Percentiles rank a stretch among this genome's conserved stretches.
Conservation (phyloP, 2,329 filamentous ascomycete genomes). For the Pseudogymnoascus sp. region DNA sequence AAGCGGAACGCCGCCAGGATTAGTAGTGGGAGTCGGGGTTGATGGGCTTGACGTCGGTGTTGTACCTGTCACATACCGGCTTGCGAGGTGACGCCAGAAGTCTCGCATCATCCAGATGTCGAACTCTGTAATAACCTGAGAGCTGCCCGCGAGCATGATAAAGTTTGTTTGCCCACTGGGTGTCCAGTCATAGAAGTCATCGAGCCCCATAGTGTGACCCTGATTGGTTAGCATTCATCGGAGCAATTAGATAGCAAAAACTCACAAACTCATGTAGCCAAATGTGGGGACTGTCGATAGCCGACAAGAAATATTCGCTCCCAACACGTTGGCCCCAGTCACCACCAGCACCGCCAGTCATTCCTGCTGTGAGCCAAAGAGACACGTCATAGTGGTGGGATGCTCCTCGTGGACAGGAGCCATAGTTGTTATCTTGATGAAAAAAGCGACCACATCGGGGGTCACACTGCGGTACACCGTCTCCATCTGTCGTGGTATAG, state of each 20-base stretch:
- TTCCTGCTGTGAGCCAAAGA: conserved; percentile 41
- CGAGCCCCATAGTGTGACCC: conserved; percentile 38
- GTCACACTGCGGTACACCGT: conserved; percentile 36
- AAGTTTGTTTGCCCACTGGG: conserved; percentile 36
- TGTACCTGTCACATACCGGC: too few species aligned
- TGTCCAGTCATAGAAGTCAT: conserved; percentile 38
- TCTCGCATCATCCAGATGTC: conserved; percentile 43
- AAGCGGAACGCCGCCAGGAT: too few species aligned
- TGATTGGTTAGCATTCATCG: neutral
- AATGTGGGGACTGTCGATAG: conserved; percentile 37
- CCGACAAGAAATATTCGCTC: conserved; percentile 36
- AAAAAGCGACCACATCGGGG: conserved; percentile 38
- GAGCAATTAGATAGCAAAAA: neutral
- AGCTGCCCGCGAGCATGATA: conserved; percentile 39
- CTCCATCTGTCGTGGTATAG: conserved; percentile 35
- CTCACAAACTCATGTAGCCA: conserved; percentile 36
- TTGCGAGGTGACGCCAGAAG: conserved; percentile 35
- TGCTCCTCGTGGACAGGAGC: conserved; percentile 32
- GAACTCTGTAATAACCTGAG: conserved; percentile 38
- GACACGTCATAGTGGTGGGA: conserved; percentile 38
- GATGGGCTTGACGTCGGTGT: too few species aligned
- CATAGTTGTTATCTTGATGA: conserved; percentile 37
- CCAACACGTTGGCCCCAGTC: conserved; percentile 41
- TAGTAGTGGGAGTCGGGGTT: too few species aligned
- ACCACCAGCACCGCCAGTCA: conserved; percentile 38